Conservation (phyloP, 345 rosid species). For the Pistacia atlantica region DNA sequence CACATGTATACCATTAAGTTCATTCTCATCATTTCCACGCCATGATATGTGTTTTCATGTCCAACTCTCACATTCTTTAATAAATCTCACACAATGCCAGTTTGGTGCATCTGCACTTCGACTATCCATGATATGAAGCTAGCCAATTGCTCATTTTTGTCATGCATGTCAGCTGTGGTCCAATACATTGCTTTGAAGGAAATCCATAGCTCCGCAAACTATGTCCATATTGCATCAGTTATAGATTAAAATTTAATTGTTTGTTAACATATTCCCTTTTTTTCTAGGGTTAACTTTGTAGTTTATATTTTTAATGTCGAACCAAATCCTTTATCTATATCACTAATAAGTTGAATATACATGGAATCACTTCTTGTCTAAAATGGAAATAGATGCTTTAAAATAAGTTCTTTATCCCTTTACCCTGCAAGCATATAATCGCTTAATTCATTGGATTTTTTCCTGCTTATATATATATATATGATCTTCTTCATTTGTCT, state of each 20-base stretch:
- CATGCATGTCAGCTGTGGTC: neutral
- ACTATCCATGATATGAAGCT: neutral
- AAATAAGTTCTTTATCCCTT: neutral
- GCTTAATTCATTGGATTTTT: slow-evolving; percentile 1
- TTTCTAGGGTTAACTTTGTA: neutral
- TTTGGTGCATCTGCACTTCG: neutral
- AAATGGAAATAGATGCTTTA: neutral
- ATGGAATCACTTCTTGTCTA: neutral
- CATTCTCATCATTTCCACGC: neutral
- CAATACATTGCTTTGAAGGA: neutral
- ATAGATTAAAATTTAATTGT: neutral
- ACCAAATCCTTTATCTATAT: neutral
- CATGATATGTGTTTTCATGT: neutral
- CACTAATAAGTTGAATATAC: neutral
- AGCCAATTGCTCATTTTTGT: neutral
- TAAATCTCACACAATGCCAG: neutral
- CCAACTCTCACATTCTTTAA: neutral
- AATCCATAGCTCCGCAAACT: neutral
- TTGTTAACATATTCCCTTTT: neutral
- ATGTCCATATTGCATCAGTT: neutral
- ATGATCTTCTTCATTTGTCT: slow-evolving; percentile 19
- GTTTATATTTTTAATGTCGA: neutral
- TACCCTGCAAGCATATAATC: neutral
- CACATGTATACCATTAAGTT: neutral
- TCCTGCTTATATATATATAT: neutral